Conservation (phyloP, 2,329 filamentous ascomycete genomes). For the Paramyrothecium roridum region DNA sequence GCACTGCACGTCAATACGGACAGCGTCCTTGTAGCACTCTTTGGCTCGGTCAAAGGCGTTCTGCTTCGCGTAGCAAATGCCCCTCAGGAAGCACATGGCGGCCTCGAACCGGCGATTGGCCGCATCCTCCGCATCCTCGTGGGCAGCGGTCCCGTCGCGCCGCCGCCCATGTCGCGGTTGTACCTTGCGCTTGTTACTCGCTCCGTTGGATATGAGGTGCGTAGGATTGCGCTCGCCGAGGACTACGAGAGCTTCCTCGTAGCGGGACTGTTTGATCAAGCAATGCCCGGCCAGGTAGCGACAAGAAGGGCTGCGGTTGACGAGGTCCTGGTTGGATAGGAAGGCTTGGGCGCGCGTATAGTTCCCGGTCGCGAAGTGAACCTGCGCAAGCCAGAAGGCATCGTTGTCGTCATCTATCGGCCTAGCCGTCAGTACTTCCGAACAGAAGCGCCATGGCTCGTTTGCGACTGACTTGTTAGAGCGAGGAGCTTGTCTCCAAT, state of each 20-base stretch:
- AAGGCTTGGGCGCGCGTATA: constrained; percentile 89
- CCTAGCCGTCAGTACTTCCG: constrained; percentile 8
- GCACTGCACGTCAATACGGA: constrained; percentile 94
- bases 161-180: constrained; percentile 29
- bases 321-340: constrained; percentile 78
- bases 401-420: constrained; percentile 81
- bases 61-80: constrained; percentile 92
- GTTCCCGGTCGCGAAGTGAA: constrained; percentile 93
- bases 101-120: constrained; percentile 85
- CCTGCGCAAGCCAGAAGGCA: constrained; percentile 96
- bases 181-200: constrained; percentile 34
- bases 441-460: not conserved
- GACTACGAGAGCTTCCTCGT: constrained; percentile 80
- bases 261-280: constrained; percentile 86
- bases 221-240: constrained; percentile 93
- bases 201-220: constrained; percentile 68
- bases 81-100: constrained; percentile 93
- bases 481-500: constrained; percentile 96
- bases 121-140: constrained; percentile 54
- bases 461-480: constrained; percentile 72
- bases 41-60: constrained; percentile 97
- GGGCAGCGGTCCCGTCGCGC: constrained; percentile 33
- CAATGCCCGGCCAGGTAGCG: constrained; percentile 93
- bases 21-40: constrained; percentile 97
- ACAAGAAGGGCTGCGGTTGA: constrained; percentile 78